A percentile compares a stretch with the other conserved stretches of the same genome.
Conservation (phyloP, 805 yeast species). For the Candida odintsovae region DNA sequence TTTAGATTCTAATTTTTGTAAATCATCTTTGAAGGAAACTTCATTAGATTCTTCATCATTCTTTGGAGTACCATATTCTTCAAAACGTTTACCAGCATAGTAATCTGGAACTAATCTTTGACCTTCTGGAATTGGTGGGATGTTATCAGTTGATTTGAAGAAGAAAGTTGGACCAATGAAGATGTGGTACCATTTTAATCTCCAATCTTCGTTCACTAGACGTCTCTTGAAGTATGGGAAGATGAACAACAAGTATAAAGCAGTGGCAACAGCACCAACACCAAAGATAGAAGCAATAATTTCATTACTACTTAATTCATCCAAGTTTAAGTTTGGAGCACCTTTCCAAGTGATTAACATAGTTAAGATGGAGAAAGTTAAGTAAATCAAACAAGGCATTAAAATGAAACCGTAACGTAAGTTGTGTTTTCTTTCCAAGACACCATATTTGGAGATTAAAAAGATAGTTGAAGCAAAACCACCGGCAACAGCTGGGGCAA, state of each 20-base stretch:
- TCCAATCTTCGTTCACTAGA: conserved; percentile 60
- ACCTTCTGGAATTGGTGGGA: conserved; percentile 65
- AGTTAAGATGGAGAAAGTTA: conserved; percentile 56
- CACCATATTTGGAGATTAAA: conserved; percentile 51
- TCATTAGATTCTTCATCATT: conserved; percentile 5
- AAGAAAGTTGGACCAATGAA: conserved; percentile 50
- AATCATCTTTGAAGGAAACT: conserved; percentile 19
- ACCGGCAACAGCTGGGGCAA: conserved; percentile 72
- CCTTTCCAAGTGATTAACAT: conserved; percentile 81
- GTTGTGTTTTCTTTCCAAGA: conserved; percentile 53
- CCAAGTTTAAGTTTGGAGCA: conserved; percentile 59
- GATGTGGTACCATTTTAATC: conserved; percentile 50
- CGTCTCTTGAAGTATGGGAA: conserved; percentile 60
- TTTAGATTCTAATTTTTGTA: conserved; percentile 15
- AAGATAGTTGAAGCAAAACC: conserved; percentile 53
- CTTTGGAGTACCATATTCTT: conserved; percentile 8
- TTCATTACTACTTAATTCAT: conserved; percentile 45
- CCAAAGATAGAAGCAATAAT: conserved; percentile 58
- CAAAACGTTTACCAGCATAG: conserved; percentile 52
- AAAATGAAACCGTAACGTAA: conserved; percentile 50
- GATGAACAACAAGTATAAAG: conserved; percentile 46
- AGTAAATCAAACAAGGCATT: conserved; percentile 56
- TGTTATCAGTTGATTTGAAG: conserved; percentile 49
- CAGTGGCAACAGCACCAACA: conserved; percentile 52
- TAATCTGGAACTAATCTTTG: conserved; percentile 53